Conservation (phyloP, 2,329 filamentous ascomycete species). For the Teratosphaeria nubilosa region DNA sequence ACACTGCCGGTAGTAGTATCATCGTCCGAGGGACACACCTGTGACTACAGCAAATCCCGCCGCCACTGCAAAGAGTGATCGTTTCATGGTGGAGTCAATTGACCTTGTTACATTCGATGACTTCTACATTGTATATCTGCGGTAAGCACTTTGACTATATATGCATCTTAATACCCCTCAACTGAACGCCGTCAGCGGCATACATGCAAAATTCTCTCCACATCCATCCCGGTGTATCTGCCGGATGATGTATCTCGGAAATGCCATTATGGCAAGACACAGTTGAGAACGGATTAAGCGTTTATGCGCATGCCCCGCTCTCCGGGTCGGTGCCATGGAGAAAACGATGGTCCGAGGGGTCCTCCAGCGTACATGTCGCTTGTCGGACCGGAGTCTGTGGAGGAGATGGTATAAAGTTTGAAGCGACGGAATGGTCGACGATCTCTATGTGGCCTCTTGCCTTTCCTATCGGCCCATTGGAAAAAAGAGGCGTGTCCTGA, state of each 20-base stretch:
- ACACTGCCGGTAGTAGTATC: neutral
- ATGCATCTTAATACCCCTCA: neutral
- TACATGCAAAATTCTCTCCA: neutral
- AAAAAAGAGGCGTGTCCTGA: neutral
- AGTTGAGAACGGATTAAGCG: neutral
- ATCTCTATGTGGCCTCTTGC: neutral
- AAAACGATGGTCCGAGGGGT: too few species aligned
- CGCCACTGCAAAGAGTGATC: neutral
- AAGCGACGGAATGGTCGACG: neutral
- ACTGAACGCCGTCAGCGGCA: neutral
- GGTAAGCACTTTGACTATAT: neutral
- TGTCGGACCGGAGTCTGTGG: neutral
- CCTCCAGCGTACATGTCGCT: neutral
- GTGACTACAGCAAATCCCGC: neutral
- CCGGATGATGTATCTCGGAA: neutral
- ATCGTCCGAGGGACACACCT: neutral
- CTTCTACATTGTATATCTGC: neutral
- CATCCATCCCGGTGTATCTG: neutral
- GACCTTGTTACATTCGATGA: neutral
- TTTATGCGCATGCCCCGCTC: neutral
- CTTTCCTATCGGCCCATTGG: neutral
- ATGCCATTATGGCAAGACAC: neutral
- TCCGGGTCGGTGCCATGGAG: neutral
- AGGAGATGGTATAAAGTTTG: neutral
- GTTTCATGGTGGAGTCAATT: neutral